These are phyloP conservation scores for Phyllostachys edulis DNA, from an alignment of 176 grass and related monocot genomes.

Conservation along the genomic window DNA sequence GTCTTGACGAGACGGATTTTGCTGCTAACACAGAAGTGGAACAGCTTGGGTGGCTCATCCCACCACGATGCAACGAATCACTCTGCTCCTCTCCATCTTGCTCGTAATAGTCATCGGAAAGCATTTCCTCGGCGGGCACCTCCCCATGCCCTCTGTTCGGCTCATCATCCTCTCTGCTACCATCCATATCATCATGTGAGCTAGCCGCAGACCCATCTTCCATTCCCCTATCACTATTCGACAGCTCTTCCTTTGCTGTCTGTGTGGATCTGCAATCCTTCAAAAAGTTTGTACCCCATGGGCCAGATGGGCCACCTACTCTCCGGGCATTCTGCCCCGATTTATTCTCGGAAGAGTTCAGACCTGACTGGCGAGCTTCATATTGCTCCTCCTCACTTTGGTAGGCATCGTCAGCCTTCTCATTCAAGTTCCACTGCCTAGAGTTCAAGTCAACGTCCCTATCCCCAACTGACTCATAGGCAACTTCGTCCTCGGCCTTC, in stretches of 20 bases:
- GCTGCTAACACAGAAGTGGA: slow-evolving; percentile 51
- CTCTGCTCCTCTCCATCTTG: slow-evolving; percentile 83
- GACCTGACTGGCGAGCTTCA: slow-evolving; percentile 26
- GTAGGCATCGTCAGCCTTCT: slow-evolving; percentile 69
- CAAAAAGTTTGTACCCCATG: slow-evolving; percentile 79
- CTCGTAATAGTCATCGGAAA: slow-evolving; percentile 94
- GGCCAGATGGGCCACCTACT: slow-evolving; percentile 41
- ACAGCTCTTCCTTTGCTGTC: slow-evolving; percentile 28
- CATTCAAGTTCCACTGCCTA: slow-evolving; percentile 66
- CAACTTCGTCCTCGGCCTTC: slow-evolving; percentile 57
- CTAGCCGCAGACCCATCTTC: slow-evolving; percentile 40
- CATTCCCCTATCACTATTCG: slow-evolving; percentile 35
- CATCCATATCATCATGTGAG: slow-evolving; percentile 56
- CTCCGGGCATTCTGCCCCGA: slow-evolving; percentile 41
- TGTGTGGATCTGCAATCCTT: slow-evolving; percentile 63
- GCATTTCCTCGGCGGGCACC: slow-evolving; percentile 85
- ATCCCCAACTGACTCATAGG: slow-evolving; percentile 48
- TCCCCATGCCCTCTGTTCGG: slow-evolving; percentile 54
- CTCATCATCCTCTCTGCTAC: slow-evolving; percentile 48
- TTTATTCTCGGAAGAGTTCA: slow-evolving; percentile 36
- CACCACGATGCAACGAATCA: slow-evolving; percentile 58
- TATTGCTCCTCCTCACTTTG: slow-evolving; percentile 57
- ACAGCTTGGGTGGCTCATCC: slow-evolving; percentile 48
- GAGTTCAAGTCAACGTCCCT: slow-evolving; percentile 55
- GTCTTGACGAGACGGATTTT: slow-evolving; percentile 47